phyloP scores from a whole-genome alignment of 805 yeast species.

The Starmerella bombicola region DNA sequence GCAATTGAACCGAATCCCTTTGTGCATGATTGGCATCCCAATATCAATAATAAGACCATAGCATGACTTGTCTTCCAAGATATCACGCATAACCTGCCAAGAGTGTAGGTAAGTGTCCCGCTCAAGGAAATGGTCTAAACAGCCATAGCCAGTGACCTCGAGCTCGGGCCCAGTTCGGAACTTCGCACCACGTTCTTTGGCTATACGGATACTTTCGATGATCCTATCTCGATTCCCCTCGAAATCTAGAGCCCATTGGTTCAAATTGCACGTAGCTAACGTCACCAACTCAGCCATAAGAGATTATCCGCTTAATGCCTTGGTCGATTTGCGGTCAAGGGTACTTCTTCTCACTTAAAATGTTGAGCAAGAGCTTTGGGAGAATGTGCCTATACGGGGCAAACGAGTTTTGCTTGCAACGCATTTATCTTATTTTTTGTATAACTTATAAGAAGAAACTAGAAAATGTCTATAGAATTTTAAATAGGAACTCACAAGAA shows the following conservation, averaged over 20 bases:
- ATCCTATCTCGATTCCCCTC: conserved; percentile 94
- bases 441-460: too few relatives aligned
- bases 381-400: too few relatives aligned
- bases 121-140: conserved; percentile 76
- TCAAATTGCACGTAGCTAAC: conserved; percentile 83
- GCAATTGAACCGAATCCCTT: conserved; percentile 82
- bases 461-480: too few relatives aligned
- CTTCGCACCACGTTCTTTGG: conserved; percentile 63
- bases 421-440: too few relatives aligned
- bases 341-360: too few relatives aligned
- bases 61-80: conserved; percentile 54
- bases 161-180: conserved; percentile 95
- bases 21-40: conserved; percentile 89
- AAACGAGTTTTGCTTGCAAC: too few relatives aligned
- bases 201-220: conserved; percentile 60
- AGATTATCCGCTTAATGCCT: too few relatives aligned
- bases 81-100: conserved; percentile 87
- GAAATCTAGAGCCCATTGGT: conserved; percentile 98
- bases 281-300: conserved; percentile 86
- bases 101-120: conserved; percentile 78
- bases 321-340: too few relatives aligned
- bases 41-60: conserved; percentile 72
- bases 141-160: conserved; percentile 76
- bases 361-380: too few relatives aligned
- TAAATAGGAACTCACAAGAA: too few relatives aligned